A percentile compares a stretch with the other conserved stretches of the same genome.
Conservation (phyloP, 139 green algal species). For the Yamagishiella unicocca region DNA sequence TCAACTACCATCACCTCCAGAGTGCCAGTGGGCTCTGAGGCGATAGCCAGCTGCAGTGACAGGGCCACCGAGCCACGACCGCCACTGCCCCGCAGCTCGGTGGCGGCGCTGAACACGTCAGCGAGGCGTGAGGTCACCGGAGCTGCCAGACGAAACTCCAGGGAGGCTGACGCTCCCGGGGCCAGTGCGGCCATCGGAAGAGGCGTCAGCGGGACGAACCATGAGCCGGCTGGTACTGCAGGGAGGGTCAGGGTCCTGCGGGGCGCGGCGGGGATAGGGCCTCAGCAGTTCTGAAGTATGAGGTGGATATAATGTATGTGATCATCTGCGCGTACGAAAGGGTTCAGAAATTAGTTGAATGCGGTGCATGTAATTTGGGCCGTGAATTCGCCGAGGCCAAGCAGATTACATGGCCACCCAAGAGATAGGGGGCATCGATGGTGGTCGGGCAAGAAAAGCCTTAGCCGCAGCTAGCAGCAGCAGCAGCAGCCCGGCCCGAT, state of each 20-base stretch:
- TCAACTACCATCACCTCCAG: slow-evolving; percentile 24
- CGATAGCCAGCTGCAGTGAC: slow-evolving; percentile 4
- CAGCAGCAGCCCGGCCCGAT: too few relatives aligned
- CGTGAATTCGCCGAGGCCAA: too few relatives aligned
- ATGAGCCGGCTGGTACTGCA: background rate
- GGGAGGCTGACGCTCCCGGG: background rate
- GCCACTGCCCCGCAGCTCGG: background rate
- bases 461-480: too few relatives aligned
- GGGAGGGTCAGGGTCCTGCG: background rate
- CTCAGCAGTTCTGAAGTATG: too few relatives aligned
- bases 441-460: too few relatives aligned
- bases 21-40: background rate
- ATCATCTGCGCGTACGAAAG: too few relatives aligned
- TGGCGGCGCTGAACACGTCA: background rate
- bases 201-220: background rate
- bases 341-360: too few relatives aligned
- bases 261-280: too few relatives aligned
- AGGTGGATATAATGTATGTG: too few relatives aligned
- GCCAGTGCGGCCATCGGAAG: background rate
- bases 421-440: too few relatives aligned
- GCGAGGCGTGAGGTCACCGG: background rate
- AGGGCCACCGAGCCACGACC: background rate
- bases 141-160: background rate
- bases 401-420: too few relatives aligned
- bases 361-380: too few relatives aligned